Evolutionary conservation across 2,329 filamentous ascomycete genomes (phyloP).

Genomic region (Neonectria coccinea): DNA sequence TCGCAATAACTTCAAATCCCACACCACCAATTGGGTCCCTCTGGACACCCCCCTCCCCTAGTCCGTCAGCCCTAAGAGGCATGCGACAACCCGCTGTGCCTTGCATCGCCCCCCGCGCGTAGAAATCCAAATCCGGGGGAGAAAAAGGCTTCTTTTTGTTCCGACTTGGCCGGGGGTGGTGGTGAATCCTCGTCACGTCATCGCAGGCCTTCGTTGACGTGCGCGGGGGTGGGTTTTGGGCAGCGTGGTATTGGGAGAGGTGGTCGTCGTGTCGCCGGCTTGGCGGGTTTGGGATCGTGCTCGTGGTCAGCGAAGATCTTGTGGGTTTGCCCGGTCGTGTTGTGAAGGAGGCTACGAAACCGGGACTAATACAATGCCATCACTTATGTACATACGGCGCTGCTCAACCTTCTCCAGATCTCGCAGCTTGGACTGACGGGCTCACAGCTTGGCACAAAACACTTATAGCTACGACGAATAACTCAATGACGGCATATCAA

Average conservation of each 20-base stretch:
- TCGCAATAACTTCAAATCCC: conserved; percentile 24
- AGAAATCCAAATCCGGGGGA: conserved; percentile 2
- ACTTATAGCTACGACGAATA: no score
- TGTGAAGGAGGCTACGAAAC: neutral
- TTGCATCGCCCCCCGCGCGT: neutral
- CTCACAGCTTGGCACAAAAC: no score
- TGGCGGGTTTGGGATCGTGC: neutral
- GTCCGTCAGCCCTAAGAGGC: conserved; percentile 8
- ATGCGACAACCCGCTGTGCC: neutral
- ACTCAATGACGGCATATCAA: neutral
- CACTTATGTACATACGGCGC: no score
- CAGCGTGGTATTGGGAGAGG: neutral
- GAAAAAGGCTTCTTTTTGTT: conserved; percentile 8
- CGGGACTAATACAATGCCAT: neutral
- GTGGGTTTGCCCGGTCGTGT: neutral
- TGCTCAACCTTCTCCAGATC: no score
- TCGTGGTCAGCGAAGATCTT: neutral
- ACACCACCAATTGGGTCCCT: neutral
- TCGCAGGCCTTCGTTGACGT: conserved; percentile 23
- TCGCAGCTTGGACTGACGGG: no score
- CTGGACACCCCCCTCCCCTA: conserved; percentile 9
- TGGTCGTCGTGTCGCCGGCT: neutral
- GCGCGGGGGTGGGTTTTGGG: conserved; percentile 2
- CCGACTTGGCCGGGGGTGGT: neutral
- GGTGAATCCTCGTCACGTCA: conserved; percentile 11